Conservation (phyloP, 805 yeast genomes). For the Cyberlindnera lachancei region DNA sequence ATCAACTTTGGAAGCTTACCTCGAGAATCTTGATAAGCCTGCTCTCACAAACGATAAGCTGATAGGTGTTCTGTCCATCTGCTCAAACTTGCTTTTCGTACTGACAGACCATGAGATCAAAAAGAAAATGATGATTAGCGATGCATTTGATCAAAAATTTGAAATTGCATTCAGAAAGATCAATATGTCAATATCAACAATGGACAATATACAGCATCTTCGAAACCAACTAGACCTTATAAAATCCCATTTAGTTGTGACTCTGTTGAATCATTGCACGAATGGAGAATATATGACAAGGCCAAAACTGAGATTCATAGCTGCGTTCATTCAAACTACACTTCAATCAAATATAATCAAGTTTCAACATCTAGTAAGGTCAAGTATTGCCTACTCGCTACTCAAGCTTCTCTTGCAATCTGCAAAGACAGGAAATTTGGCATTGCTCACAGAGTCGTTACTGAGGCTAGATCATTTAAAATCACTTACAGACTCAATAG, state of each 20-base stretch:
- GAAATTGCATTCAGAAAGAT: constrained; percentile 20
- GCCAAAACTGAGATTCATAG: constrained; percentile 11
- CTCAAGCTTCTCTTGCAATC: constrained; percentile 5
- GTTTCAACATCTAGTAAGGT: constrained; percentile 6
- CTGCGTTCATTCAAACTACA: constrained; percentile 8
- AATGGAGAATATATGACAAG: constrained; percentile 9
- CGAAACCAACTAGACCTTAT: constrained; percentile 12
- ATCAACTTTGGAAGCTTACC: constrained; percentile 8
- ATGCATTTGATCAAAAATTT: constrained; percentile 16
- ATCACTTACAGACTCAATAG: not conserved
- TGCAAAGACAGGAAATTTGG: not conserved
- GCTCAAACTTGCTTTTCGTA: constrained; percentile 16
- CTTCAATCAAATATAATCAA: constrained; percentile 2
- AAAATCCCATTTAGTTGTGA: constrained; percentile 17
- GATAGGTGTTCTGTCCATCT: constrained; percentile 9
- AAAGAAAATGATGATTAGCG: constrained; percentile 15
- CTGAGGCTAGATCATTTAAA: constrained; percentile 8
- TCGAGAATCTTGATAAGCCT: constrained; percentile 12
- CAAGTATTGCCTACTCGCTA: constrained; percentile 6
- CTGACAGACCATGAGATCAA: constrained; percentile 17
- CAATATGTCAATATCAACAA: constrained; percentile 11
- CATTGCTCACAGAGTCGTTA: constrained; percentile 4
- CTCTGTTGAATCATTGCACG: constrained; percentile 10
- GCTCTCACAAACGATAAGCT: constrained; percentile 7
- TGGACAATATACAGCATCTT: constrained; percentile 2